Conservation (phyloP, 2,329 filamentous ascomycete species). For the Parastagonospora nodorum region DNA sequence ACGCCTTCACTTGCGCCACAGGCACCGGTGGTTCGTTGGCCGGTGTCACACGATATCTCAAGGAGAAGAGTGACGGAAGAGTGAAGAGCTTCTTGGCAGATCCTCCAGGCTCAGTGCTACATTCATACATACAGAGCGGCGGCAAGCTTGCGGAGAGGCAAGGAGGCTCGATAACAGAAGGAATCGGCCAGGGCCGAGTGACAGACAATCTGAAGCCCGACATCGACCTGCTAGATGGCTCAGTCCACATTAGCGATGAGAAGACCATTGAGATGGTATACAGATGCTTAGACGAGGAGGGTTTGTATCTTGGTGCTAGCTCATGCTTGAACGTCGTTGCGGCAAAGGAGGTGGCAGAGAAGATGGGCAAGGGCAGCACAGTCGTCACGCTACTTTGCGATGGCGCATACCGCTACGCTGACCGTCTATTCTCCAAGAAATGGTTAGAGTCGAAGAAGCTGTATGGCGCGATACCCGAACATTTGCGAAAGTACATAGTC, state of each 20-base stretch:
- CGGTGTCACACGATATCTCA: constrained; percentile 85
- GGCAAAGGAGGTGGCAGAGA: constrained; percentile 90
- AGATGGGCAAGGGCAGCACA: constrained; percentile 83
- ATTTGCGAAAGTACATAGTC: constrained; percentile 92
- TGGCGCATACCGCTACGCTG: constrained; percentile 96
- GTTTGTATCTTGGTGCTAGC: constrained; percentile 91
- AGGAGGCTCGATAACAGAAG: constrained; percentile 93
- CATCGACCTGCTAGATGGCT: constrained; percentile 81
- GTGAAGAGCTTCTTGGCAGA: constrained; percentile 92
- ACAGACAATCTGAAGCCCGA: constrained; percentile 94
- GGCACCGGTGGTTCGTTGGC: constrained; percentile 92
- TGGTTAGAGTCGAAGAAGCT: constrained; percentile 90
- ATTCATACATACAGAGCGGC: constrained; percentile 86
- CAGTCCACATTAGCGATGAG: constrained; percentile 83
- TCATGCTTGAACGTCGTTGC: constrained; percentile 94
- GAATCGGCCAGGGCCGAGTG: constrained; percentile 93
- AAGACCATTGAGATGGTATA: constrained; percentile 99
- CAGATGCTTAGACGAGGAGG: constrained; percentile 92
- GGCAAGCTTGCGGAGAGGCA: constrained; percentile 80
- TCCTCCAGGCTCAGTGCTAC: constrained; percentile 89
- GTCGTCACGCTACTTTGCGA: constrained; percentile 95
- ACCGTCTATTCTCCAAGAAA: constrained; percentile 86
- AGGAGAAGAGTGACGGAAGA: constrained; percentile 75
- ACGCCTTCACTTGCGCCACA: constrained; percentile 94
- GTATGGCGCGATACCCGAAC: constrained; percentile 77